Evolutionary conservation across 805 yeast species (phyloP).

Genomic region (Komagataella pseudopastoris): DNA sequence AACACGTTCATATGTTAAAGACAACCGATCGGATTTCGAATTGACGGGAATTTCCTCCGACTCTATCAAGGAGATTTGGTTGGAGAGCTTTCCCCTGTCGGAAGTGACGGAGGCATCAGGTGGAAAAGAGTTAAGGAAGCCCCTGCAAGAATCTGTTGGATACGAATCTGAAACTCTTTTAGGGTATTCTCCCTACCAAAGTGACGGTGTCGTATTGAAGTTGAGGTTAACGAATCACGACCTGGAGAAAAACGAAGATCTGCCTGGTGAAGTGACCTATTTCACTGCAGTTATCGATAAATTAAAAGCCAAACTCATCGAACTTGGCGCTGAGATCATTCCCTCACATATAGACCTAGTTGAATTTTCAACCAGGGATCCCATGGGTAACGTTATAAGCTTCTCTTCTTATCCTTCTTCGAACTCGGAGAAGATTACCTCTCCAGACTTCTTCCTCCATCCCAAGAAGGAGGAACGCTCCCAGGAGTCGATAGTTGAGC

Average conservation of each 20-base stretch:
- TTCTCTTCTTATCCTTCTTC: conserved; percentile 35
- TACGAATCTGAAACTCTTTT: conserved; percentile 1
- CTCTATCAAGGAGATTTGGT: conserved; percentile 60
- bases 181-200: conserved; percentile 15
- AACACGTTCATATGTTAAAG: conserved; percentile 46
- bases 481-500: background rate
- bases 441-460: conserved; percentile 20
- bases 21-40: conserved; percentile 19
- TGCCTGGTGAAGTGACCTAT: conserved; percentile 23
- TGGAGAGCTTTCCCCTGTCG: conserved; percentile 47
- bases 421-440: conserved; percentile 15
- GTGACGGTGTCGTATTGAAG: conserved; percentile 33
- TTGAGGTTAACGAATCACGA: conserved; percentile 26
- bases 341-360: conserved; percentile 6
- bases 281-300: conserved; percentile 24
- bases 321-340: conserved; percentile 9
- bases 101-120: conserved; percentile 6
- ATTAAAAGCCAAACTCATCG: conserved; percentile 9
- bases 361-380: conserved; percentile 34
- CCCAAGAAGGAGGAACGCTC: conserved; percentile 1
- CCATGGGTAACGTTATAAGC: conserved; percentile 49
- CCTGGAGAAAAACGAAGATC: conserved; percentile 18
- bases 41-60: conserved; percentile 47
- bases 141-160: conserved; percentile 18
- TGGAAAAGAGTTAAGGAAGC: conserved; percentile 8